Evolutionary conservation across 768 basidiomycete species (phyloP).

Genomic region (Lactarius trivialis): DNA sequence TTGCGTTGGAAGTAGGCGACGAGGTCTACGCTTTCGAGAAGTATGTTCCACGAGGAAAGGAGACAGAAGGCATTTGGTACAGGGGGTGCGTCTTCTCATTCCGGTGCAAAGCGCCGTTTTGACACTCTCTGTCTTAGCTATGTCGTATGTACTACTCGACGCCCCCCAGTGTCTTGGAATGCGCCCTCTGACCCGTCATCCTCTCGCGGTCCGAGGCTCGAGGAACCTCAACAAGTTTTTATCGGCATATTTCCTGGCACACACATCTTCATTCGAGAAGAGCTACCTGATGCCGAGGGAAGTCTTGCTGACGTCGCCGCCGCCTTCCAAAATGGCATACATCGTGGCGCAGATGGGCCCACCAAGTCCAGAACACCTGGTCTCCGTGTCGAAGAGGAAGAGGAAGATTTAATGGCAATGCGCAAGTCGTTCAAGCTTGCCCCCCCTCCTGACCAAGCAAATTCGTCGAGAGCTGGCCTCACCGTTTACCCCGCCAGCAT

Average conservation of each 20-base stretch:
- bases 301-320: slow-evolving; percentile 71
- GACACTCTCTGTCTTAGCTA: slow-evolving; percentile 46
- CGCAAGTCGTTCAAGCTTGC: slow-evolving; percentile 66
- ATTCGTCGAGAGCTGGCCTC: slow-evolving; percentile 62
- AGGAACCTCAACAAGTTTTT: slow-evolving; percentile 81
- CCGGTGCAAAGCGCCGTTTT: slow-evolving; percentile 9
- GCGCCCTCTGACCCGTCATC: slow-evolving; percentile 50
- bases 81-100: slow-evolving; percentile 56
- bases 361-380: slow-evolving; percentile 44
- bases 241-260: slow-evolving; percentile 93
- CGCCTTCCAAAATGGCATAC: slow-evolving; percentile 37
- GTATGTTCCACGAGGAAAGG: slow-evolving; percentile 67
- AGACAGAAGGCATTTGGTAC: slow-evolving; percentile 83
- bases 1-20: slow-evolving; percentile 88
- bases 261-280: slow-evolving; percentile 81
- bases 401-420: slow-evolving; percentile 41
- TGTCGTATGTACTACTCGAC: slow-evolving; percentile 75
- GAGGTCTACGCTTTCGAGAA: slow-evolving; percentile 97
- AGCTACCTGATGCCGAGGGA: slow-evolving; percentile 82
- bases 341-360: slow-evolving; percentile 35
- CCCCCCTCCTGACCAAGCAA: slow-evolving; percentile 69
- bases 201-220: slow-evolving; percentile 50
- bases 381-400: slow-evolving; percentile 57
- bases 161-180: slow-evolving; percentile 65
- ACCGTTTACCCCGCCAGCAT: slow-evolving; percentile 70